Percentiles rank a stretch among this genome's conserved stretches.
Conservation (phyloP, 2,329 filamentous ascomycete species). For the Pseudocercospora pini-densiflorae region DNA sequence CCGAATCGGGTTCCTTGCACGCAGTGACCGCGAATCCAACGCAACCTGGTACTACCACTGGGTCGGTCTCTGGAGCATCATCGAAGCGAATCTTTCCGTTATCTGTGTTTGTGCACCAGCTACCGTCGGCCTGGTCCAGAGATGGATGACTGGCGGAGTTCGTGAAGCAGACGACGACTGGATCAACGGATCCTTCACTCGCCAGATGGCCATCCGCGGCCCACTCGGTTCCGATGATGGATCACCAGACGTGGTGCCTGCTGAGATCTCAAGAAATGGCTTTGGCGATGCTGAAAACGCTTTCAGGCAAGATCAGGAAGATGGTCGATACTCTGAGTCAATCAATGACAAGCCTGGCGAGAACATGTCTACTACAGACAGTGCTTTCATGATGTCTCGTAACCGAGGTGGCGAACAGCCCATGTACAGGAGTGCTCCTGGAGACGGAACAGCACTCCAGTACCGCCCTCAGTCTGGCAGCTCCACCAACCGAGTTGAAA, state of each 20-base stretch:
- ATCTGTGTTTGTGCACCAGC: constrained; percentile 32
- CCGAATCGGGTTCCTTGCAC: constrained; percentile 23
- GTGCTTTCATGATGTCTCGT: constrained; percentile 12
- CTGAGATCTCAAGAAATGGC: constrained; percentile 18
- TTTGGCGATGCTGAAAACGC: constrained; percentile 18
- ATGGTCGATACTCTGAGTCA: constrained; percentile 11
- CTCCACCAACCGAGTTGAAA: constrained; percentile 22
- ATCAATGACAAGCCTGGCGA: constrained; percentile 12
- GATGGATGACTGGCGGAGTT: constrained; percentile 17
- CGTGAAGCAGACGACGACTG: constrained; percentile 9
- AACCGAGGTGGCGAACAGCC: constrained; percentile 9
- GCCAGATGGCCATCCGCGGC: constrained; percentile 13
- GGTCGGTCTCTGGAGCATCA: constrained; percentile 27
- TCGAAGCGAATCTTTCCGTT: constrained; percentile 29
- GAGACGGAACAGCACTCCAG: constrained; percentile 17
- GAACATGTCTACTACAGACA: constrained; percentile 15
- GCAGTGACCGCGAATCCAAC: constrained; percentile 17
- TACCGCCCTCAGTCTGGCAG: constrained; percentile 16
- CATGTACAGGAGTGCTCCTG: constrained; percentile 10
- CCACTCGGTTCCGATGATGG: constrained; percentile 15
- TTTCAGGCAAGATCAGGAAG: constrained; percentile 11
- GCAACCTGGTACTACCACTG: constrained; percentile 29
- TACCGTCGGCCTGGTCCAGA: constrained; percentile 21
- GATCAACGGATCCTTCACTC: constrained; percentile 17
- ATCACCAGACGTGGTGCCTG: constrained; percentile 15